Conservation (phyloP, 768 basidiomycete genomes). For the Lactarius pseudohatsudake region DNA sequence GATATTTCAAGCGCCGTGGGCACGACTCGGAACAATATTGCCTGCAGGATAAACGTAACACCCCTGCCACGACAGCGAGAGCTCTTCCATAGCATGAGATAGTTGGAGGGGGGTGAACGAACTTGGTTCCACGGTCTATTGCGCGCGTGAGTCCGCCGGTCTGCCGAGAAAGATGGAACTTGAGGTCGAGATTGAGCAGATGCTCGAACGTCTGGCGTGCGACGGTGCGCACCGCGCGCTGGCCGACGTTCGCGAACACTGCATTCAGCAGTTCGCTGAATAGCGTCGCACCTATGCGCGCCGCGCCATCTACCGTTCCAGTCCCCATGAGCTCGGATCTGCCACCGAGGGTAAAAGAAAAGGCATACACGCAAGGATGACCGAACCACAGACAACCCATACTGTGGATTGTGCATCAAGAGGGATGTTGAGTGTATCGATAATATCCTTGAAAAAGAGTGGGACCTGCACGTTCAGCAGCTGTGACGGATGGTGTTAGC, state of each 20-base stretch:
- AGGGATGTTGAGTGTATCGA: slow-evolving; percentile 87
- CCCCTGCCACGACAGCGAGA: slow-evolving; percentile 54
- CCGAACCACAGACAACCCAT: slow-evolving; percentile 88
- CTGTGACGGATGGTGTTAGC: slow-evolving; percentile 39
- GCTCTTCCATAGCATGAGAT: neutral
- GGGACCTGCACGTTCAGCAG: slow-evolving; percentile 98
- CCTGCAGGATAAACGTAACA: slow-evolving; percentile 91
- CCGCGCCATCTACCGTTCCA: slow-evolving; percentile 70
- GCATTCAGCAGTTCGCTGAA: slow-evolving; percentile 93
- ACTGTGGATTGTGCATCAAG: slow-evolving; percentile 73
- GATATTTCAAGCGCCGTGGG: slow-evolving; percentile 96
- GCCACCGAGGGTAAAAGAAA: neutral
- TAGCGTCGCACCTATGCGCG: slow-evolving; percentile 84
- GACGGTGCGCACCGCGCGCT: slow-evolving; percentile 90
- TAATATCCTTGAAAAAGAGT: slow-evolving; percentile 86
- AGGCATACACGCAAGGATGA: slow-evolving; percentile 86
- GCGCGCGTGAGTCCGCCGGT: slow-evolving; percentile 96
- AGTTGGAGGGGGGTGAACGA: slow-evolving; percentile 29
- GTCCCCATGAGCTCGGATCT: neutral
- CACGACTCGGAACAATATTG: slow-evolving; percentile 90
- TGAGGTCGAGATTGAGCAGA: slow-evolving; percentile 84
- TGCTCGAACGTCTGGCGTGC: slow-evolving; percentile 96
- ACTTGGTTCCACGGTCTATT: slow-evolving; percentile 98
- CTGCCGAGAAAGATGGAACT: slow-evolving; percentile 89
- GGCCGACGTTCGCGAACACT: slow-evolving; percentile 93